Percentiles rank a stretch among this genome's conserved stretches.
phyloP scores from a whole-genome alignment of 805 yeast genomes.

The Saccharomycopsis sp. region DNA sequence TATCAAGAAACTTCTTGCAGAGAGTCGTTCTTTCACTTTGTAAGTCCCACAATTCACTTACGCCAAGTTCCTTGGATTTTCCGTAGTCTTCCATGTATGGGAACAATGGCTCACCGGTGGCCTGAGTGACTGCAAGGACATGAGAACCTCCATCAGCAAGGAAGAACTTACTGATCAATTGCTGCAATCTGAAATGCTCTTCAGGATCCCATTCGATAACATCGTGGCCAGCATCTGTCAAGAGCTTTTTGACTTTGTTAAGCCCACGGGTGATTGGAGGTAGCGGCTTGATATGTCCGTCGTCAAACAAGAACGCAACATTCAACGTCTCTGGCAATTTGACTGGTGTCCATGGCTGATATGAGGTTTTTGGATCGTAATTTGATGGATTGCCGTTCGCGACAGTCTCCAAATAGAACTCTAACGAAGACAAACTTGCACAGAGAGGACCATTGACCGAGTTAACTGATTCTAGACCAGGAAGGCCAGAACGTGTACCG shows the following conservation, averaged over 20 bases:
- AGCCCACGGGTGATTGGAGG: conserved; percentile 49
- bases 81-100: conserved; percentile 26
- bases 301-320: conserved; percentile 43
- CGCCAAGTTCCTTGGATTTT: conserved; percentile 24
- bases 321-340: conserved; percentile 29
- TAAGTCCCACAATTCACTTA: conserved; percentile 30
- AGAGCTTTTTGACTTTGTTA: conserved; percentile 25
- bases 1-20: conserved; percentile 28
- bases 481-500: conserved; percentile 27
- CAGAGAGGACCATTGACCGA: conserved; percentile 34
- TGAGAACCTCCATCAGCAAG: conserved; percentile 33
- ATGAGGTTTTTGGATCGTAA: conserved; percentile 43
- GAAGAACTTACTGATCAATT: conserved; percentile 27
- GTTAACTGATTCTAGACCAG: conserved; percentile 29
- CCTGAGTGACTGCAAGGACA: conserved; percentile 25
- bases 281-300: conserved; percentile 42
- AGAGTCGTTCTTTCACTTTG: conserved; percentile 32
- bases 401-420: conserved; percentile 32
- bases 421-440: conserved; percentile 26
- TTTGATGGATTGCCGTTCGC: conserved; percentile 40
- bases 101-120: conserved; percentile 31
- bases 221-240: conserved; percentile 36
- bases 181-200: conserved; percentile 26
- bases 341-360: conserved; percentile 42
- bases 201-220: conserved; percentile 36